Base-by-base conservation (phyloP, 2,329 filamentous ascomycete genomes). In the Chaetomium olivaceum region DNA sequence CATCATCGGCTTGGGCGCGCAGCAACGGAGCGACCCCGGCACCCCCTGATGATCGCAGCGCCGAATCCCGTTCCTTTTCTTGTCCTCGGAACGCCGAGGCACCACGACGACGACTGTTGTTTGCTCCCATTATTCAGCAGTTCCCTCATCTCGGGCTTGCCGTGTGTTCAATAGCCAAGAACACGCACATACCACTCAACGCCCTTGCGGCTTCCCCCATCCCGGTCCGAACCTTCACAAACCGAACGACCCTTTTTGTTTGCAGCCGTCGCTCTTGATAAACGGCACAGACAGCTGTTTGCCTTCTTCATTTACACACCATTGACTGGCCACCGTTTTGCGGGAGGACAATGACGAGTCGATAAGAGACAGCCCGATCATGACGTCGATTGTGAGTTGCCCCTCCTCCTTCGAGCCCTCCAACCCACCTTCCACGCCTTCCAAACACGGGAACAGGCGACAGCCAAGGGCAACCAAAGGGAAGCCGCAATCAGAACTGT, bases 361-460 rank as follows among this genome's bases (percentile, higher is more conserved):
- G 66, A 69, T 67, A 69, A 70, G 63, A 67, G 62, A 67, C n/a
- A 58, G n/a, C 36, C 50, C 31, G 62, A 66, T 39, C 70, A 74
- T 74, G 72, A 74, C 72, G 71, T 73, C 70, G 67, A 74, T 74
- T 71, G 72, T 74, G 57, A 74, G 72, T 73, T 14, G 19, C 16
- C 39, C 51, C 51, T 29, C 11, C 51, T 52, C 25, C 11, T 23
- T 33, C 16, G 3, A 39, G 48, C 25, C 62, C 39, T 29, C 33
- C 46, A 9, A 23, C 48, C 36, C 12, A 3, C 29, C 29, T 50
- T 46, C 39, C 36, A 46, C 25, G 4, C 60, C 59, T 55, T n/a
- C 25, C 58, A 43, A 19, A 61, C 33, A 55, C 16, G 29, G 12
- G 33, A n/a, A 43, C 48, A 56, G 61, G 39, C 52, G 56, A 31